Evolutionary conservation across 345 rosid species (phyloP).

Genomic region (Pugionium cornutum): DNA sequence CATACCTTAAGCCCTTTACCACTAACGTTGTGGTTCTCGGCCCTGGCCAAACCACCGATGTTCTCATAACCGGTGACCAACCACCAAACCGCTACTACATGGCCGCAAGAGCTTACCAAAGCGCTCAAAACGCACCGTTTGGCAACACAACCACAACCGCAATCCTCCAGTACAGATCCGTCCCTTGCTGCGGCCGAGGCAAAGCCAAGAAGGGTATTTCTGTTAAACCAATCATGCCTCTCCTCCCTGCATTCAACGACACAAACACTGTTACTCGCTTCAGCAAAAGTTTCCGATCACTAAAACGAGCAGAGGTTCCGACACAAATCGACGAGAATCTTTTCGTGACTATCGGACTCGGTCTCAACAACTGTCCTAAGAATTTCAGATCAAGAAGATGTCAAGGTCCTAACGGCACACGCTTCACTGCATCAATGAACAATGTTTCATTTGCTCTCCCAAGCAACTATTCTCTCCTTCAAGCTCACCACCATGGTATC

Average conservation of each 20-base stretch:
- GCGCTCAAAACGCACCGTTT: constrained; percentile 45
- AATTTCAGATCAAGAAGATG: constrained; percentile 38
- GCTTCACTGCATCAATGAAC: constrained; percentile 60
- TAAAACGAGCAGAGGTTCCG: constrained; percentile 58
- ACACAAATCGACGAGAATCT: constrained; percentile 52
- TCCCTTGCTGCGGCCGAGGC: constrained; percentile 35
- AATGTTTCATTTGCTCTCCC: constrained; percentile 64
- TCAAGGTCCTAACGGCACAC: constrained; percentile 50
- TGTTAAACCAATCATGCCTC: constrained; percentile 42
- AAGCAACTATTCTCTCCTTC: constrained; percentile 50
- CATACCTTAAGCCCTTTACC: constrained; percentile 58
- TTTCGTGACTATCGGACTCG: constrained; percentile 59
- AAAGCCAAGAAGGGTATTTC: not conserved
- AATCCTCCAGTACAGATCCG: constrained; percentile 53
- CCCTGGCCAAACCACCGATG: constrained; percentile 73
- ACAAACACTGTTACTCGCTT: constrained; percentile 47
- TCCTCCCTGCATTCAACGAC: constrained; percentile 60
- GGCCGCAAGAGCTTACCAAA: constrained; percentile 63
- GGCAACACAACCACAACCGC: constrained; percentile 63
- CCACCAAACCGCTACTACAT: constrained; percentile 52
- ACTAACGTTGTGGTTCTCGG: constrained; percentile 52
- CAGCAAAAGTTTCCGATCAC: constrained; percentile 47
- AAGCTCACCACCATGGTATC: constrained; percentile 61
- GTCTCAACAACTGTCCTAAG: constrained; percentile 41
- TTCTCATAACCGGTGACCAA: constrained; percentile 47